Base-by-base conservation (phyloP, 495 filamentous ascomycete genomes). In the Penicillium lagena region DNA sequence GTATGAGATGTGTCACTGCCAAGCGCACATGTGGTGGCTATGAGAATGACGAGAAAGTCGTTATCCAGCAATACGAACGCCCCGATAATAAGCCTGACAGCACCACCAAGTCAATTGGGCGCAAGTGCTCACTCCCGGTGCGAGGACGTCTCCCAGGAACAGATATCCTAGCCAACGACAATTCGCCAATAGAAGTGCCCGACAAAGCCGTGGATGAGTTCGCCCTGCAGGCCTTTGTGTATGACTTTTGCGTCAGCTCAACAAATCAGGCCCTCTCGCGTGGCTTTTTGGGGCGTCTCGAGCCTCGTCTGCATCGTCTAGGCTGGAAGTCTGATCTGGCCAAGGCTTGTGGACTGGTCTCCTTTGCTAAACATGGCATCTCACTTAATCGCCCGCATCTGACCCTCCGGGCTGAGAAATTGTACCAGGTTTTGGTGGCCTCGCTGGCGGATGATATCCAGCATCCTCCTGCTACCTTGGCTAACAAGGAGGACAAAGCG, bases 1-100 rank as follows among this genome's bases (percentile, higher is more conserved):
- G 62, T 32, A 31, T 59, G 43, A 52, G 58, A 53, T 66, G 62
- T 30, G 43, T 54, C 7, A 54, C 53, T 7, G 43, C 60, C 15
- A 55, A 50, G 22, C 58, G 58, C 12, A 47, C 55, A n/a, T 66
- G 62, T 40, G 45, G 46, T 35, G 62, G 62, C 12, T 66, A 63
- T 45, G 52, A 58, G 50, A 41, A 53, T 29, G 40, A 13, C 11
- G 44, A 40, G 11, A 52, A 32, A 11, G 22, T 48, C 39, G 52
- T 43, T 12, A 58, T 62, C 46, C 61, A 53, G 33, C 48, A 50
- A 33, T 57, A 59, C 40, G 47, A 49, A 31, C 40, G 41, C 12
- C n/a, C 48, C 12, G 31, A 33, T 17, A 34, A 33, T 12, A 45
- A 3, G 22, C 2, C 22, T 22, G 15, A 29, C 7, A 29, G 8